phyloP scores from a whole-genome alignment of 2,329 filamentous ascomycete species.

The Thielaviopsis populi region DNA sequence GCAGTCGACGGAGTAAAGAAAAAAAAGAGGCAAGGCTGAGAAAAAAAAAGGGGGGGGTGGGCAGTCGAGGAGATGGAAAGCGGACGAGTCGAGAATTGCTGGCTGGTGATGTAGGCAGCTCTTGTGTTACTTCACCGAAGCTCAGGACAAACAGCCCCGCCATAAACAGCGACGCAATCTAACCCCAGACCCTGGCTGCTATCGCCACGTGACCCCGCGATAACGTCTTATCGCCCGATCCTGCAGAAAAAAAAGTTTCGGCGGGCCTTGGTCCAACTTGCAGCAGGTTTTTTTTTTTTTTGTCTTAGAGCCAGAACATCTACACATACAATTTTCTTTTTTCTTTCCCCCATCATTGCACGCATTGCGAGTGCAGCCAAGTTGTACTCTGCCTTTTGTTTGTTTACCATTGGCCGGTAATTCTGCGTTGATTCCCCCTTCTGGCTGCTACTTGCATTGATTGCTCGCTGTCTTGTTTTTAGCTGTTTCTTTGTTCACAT shows the following conservation, averaged over 20 bases:
- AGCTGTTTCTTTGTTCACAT: not conserved
- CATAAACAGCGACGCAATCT: not conserved
- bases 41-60: too few relatives aligned
- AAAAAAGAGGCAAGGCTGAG: not conserved
- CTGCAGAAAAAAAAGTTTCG: constrained; percentile 26
- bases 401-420: not conserved
- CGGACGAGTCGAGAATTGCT: too few relatives aligned
- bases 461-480: not conserved
- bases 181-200: not conserved
- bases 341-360: not conserved
- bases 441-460: not conserved
- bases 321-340: not conserved
- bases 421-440: not conserved
- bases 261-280: constrained; percentile 23
- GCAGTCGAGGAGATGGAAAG: not conserved
- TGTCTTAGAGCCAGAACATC: not conserved
- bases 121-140: not conserved
- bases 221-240: constrained; percentile 13
- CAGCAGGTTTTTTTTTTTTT: not conserved
- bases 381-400: not conserved
- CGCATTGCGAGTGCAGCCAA: not conserved
- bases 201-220: constrained; percentile 9
- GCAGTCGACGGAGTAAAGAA: not conserved
- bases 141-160: not conserved
- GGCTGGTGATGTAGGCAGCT: too few relatives aligned